Conservation (phyloP, 139 green algal species). For the Chloropicon primus region DNA sequence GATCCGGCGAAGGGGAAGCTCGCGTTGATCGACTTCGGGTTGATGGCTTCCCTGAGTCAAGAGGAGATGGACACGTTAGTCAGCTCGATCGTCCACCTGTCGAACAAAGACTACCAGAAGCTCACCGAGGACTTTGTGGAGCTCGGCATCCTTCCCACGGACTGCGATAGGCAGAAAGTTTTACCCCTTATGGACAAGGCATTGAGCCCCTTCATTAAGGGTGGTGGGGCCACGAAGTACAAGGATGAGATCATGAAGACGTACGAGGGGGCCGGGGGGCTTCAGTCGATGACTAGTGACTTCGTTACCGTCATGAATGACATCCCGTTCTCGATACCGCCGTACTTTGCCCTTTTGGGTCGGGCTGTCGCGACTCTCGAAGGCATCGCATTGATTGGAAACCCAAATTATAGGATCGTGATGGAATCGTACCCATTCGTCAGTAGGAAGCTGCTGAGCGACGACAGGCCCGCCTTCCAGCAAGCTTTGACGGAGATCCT, state of each 20-base stretch:
- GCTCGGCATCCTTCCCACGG: constrained; percentile 56
- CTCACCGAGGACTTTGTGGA: constrained; percentile 72
- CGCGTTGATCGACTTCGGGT: constrained; percentile 69
- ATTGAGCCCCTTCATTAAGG: constrained; percentile 60
- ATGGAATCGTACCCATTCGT: constrained; percentile 73
- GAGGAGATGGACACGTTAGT: constrained; percentile 60
- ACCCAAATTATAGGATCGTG: constrained; percentile 65
- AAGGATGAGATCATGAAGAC: constrained; percentile 17
- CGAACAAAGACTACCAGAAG: constrained; percentile 48
- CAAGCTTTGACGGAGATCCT: constrained; percentile 17
- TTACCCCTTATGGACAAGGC: constrained; percentile 62
- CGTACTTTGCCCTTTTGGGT: constrained; percentile 74
- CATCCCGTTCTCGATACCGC: constrained; percentile 75
- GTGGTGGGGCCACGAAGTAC: constrained; percentile 50
- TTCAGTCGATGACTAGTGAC: constrained; percentile 31
- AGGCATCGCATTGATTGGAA: constrained; percentile 57
- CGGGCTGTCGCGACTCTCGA: constrained; percentile 54
- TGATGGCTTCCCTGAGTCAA: constrained; percentile 56
- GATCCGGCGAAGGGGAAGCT: constrained; percentile 61
- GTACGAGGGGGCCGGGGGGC: constrained; percentile 13
- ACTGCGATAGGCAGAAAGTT: constrained; percentile 37
- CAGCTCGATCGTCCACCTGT: constrained; percentile 56
- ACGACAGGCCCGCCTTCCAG: constrained; percentile 15
- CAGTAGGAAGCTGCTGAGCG: constrained; percentile 35
- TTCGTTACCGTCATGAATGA: constrained; percentile 57